Percentiles rank a stretch among this genome's conserved stretches.
These are phyloP conservation scores for Anisodus acutangulus DNA, from an alignment of 257 asterid species.

Conservation along the genomic window DNA sequence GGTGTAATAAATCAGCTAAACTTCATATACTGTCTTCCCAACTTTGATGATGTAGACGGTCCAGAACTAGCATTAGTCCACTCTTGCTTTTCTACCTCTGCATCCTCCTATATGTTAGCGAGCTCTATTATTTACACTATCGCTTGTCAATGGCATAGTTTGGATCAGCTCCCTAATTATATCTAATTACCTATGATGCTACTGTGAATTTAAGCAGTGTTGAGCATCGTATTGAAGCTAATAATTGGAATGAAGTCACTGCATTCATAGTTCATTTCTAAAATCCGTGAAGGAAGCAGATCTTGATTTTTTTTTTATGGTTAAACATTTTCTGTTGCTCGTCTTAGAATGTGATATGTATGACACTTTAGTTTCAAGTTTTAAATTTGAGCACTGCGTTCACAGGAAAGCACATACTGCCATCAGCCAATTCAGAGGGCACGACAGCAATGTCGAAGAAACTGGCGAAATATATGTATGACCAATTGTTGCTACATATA, in stretches of 20 bases:
- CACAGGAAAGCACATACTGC: conserved; percentile 86
- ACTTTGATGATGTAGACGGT: neutral
- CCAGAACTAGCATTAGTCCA: conserved; percentile 23
- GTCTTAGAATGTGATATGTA: neutral
- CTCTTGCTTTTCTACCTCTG: conserved; percentile 19
- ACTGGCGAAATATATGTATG: conserved; percentile 41
- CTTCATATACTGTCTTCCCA: conserved; percentile 13
- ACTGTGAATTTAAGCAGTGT: conserved; percentile 22
- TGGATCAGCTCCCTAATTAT: neutral
- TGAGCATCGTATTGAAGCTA: neutral
- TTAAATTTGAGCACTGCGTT: conserved; percentile 21
- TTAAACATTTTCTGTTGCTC: neutral
- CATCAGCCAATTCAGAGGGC: conserved; percentile 79
- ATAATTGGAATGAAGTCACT: conserved; percentile 10
- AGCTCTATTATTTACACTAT: neutral
- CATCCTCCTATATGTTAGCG: neutral
- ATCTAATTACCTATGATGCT: neutral
- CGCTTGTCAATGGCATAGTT: conserved; percentile 8
- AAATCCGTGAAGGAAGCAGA: neutral
- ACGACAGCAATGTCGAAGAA: conserved; percentile 43
- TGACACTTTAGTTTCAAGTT: conserved; percentile 23
- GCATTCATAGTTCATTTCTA: neutral
- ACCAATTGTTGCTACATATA: conserved; percentile 5
- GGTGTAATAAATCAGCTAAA: conserved; percentile 20
- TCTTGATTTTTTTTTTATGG: conserved; percentile 6